Percentiles rank a stretch among this genome's conserved stretches.
phyloP scores from a whole-genome alignment of 805 yeast genomes.

The Hanseniaspora lindneri region DNA sequence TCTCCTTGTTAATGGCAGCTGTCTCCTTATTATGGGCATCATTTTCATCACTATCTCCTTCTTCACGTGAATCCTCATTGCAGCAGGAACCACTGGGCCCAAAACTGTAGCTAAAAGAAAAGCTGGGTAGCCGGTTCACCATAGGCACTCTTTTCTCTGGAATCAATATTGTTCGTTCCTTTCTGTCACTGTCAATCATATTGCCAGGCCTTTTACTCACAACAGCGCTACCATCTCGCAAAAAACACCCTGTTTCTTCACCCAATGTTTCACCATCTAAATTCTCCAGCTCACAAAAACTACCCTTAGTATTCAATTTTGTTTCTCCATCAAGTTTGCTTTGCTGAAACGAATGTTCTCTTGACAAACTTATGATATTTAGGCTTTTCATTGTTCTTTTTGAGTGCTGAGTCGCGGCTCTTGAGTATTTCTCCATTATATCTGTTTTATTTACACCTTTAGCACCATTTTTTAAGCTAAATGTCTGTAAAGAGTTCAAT shows the following conservation, averaged over 20 bases:
- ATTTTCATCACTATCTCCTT: neutral
- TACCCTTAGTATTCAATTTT: neutral
- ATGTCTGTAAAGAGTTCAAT: neutral
- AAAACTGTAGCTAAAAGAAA: conserved; percentile 15
- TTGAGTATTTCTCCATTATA: conserved; percentile 3
- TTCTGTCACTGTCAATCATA: neutral
- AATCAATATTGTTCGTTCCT: neutral
- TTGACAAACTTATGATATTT: conserved; percentile 3
- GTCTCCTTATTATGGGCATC: neutral
- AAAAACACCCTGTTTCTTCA: neutral
- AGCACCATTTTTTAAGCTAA: neutral
- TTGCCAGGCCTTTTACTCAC: neutral
- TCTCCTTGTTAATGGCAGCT: neutral
- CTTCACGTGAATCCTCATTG: neutral
- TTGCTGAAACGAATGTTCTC: neutral
- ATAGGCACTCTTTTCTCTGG: conserved; percentile 1
- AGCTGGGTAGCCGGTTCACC: conserved; percentile 6
- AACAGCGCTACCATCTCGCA: neutral
- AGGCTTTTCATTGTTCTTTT: conserved; percentile 9
- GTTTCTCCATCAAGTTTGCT: neutral
- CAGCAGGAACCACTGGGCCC: neutral
- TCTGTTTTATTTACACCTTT: neutral
- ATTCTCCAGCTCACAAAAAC: neutral
- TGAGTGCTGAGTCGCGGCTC: conserved; percentile 8
- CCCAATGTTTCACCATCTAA: conserved; percentile 4